Conservation (phyloP, 1,284 basidiomycete species). For the Ceratobasidium sp. region DNA sequence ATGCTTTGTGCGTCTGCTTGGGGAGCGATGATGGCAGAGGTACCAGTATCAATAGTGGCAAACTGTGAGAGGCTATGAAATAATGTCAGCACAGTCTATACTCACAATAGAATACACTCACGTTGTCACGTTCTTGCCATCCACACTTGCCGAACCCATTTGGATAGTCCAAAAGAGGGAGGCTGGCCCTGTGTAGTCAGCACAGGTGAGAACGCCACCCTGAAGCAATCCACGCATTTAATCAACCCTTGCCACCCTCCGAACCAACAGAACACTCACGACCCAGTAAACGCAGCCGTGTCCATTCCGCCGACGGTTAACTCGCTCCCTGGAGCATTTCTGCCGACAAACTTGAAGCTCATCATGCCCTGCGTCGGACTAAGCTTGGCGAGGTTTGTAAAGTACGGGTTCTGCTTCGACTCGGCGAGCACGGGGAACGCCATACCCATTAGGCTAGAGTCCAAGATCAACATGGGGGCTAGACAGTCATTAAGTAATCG, state of each 20-base stretch:
- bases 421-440: constrained; percentile 31
- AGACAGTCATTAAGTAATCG: neutral
- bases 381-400: constrained; percentile 17
- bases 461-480: neutral
- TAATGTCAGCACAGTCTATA: neutral
- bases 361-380: constrained; percentile 35
- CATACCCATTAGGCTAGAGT: constrained; percentile 26
- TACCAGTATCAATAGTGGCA: constrained; percentile 35
- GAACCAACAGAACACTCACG: constrained; percentile 12
- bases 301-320: constrained; percentile 30
- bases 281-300: constrained; percentile 29
- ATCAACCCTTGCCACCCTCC: neutral
- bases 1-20: constrained; percentile 64
- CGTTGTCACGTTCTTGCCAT: constrained; percentile 18
- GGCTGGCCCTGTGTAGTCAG: constrained; percentile 32
- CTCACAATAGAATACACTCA: neutral
- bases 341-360: constrained; percentile 38
- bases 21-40: constrained; percentile 69
- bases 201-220: constrained; percentile 27
- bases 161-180: constrained; percentile 26
- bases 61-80: constrained; percentile 9
- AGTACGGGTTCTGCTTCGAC: constrained; percentile 29
- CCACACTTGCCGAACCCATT: constrained; percentile 22
- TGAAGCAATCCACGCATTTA: neutral
- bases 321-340: constrained; percentile 32